Conservation (phyloP, 192 early-diverging fungal genomes). For the Diversispora epigaea region DNA sequence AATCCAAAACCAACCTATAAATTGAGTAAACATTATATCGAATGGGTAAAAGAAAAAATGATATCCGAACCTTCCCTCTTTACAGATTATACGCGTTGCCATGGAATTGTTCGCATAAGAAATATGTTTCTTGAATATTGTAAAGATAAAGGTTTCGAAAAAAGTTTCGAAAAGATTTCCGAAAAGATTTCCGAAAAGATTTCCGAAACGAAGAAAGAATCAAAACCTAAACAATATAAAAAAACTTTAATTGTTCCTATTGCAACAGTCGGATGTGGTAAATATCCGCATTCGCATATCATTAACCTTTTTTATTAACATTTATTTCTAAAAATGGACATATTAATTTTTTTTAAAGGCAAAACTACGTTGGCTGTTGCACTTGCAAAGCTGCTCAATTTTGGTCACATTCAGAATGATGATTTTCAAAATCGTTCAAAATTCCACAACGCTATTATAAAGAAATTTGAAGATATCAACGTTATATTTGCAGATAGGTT, state of each 20-base stretch:
- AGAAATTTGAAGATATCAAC: conserved; percentile 50
- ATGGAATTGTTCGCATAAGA: conserved; percentile 81
- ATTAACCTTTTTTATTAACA: too few species aligned
- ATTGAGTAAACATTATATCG: conserved; percentile 68
- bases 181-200: conserved; percentile 7
- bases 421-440: conserved; percentile 55
- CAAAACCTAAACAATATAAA: conserved; percentile 24
- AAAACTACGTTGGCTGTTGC: conserved; percentile 61
- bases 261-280: conserved; percentile 79
- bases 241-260: conserved; percentile 67
- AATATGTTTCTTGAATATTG: conserved; percentile 72
- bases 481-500: conserved; percentile 75
- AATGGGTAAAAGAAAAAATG: conserved; percentile 70
- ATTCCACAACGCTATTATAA: conserved; percentile 63
- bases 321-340: too few species aligned
- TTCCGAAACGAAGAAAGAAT: conserved; percentile 15
- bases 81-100: conserved; percentile 58
- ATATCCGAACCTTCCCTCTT: conserved; percentile 66
- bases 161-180: not conserved
- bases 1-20: conserved; percentile 31
- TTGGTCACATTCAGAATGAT: conserved; percentile 86
- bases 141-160: conserved; percentile 22
- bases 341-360: not conserved
- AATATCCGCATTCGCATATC: conserved; percentile 15
- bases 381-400: conserved; percentile 57